A percentile compares a stretch with the other conserved stretches of the same genome.
Evolutionary conservation across 1,139 yeast genomes (phyloP).

Genomic region (Taiozyma sp.): DNA sequence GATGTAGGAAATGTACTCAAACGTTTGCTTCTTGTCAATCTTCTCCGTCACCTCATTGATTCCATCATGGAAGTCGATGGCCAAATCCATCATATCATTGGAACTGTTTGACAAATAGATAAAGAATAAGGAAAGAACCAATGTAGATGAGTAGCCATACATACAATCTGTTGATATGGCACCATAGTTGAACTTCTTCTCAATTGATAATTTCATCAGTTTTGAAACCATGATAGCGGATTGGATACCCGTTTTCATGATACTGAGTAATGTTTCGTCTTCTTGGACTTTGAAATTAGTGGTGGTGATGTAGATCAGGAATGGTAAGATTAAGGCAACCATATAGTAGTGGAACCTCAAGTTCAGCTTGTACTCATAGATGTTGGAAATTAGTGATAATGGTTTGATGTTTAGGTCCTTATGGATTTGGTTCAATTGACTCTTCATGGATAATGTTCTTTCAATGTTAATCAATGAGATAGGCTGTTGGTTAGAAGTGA

Average conservation of each 20-base stretch:
- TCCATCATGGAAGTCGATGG: constrained; percentile 17
- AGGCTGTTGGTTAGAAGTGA: constrained; percentile 30
- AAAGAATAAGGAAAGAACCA: constrained; percentile 31
- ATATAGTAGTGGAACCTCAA: constrained; percentile 34
- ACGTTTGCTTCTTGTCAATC: constrained; percentile 26
- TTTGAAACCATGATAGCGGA: constrained; percentile 34
- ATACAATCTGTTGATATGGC: constrained; percentile 36
- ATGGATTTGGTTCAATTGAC: constrained; percentile 29
- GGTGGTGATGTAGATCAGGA: constrained; percentile 32
- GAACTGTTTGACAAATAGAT: constrained; percentile 33
- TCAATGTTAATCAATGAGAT: constrained; percentile 33
- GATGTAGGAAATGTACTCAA: constrained; percentile 32
- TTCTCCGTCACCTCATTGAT: constrained; percentile 14
- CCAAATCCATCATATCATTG: constrained; percentile 25
- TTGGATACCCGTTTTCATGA: constrained; percentile 33
- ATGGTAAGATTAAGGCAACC: constrained; percentile 35
- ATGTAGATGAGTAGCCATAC: constrained; percentile 35
- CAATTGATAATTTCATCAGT: constrained; percentile 27
- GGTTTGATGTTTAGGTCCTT: constrained; percentile 20
- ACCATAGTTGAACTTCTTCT: constrained; percentile 34
- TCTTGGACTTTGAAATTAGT: constrained; percentile 24
- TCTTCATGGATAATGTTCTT: constrained; percentile 31
- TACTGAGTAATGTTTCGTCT: constrained; percentile 33
- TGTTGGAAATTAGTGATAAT: constrained; percentile 24
- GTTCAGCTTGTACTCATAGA: constrained; percentile 35